Percentiles rank a stretch among this genome's conserved stretches.
These are phyloP conservation scores for Pseudoscleropodium purum DNA, from an alignment of 225 moss, liverwort and hornwort species.

Conservation along the genomic window DNA sequence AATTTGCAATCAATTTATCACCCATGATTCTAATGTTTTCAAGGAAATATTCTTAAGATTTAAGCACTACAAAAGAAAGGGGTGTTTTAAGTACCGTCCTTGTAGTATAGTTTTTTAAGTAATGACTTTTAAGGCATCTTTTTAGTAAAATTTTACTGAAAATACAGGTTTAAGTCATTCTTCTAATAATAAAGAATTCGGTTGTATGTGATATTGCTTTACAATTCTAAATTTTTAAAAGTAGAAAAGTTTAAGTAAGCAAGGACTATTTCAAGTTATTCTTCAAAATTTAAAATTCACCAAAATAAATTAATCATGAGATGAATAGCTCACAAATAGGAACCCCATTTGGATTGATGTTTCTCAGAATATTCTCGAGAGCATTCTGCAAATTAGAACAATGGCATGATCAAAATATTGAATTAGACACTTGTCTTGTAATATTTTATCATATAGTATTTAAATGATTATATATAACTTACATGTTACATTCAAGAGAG, in stretches of 20 bases:
- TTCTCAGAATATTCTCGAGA: not conserved
- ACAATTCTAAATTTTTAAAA: too few relatives aligned
- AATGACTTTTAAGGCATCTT: too few relatives aligned
- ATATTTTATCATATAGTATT: not conserved
- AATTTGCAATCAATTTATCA: not conserved
- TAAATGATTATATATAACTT: too few relatives aligned
- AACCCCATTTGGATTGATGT: not conserved
- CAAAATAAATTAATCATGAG: too few relatives aligned
- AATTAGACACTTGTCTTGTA: not conserved
- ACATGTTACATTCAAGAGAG: too few relatives aligned
- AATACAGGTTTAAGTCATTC: not conserved
- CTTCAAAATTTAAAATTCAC: not conserved
- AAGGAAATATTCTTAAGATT: not conserved
- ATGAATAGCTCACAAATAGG: not conserved
- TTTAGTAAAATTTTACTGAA: not conserved
- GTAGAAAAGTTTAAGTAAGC: not conserved
- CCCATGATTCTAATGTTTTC: not conserved
- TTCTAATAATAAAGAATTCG: not conserved
- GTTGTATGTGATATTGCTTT: too few relatives aligned
- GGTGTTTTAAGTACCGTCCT: too few relatives aligned
- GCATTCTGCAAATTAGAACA: not conserved
- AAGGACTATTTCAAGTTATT: not conserved
- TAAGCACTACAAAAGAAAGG: too few relatives aligned
- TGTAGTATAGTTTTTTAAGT: too few relatives aligned
- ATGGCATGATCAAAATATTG: not conserved